phyloP scores from a whole-genome alignment of 2,329 filamentous ascomycete genomes.

The Fusarium xylarioides region DNA sequence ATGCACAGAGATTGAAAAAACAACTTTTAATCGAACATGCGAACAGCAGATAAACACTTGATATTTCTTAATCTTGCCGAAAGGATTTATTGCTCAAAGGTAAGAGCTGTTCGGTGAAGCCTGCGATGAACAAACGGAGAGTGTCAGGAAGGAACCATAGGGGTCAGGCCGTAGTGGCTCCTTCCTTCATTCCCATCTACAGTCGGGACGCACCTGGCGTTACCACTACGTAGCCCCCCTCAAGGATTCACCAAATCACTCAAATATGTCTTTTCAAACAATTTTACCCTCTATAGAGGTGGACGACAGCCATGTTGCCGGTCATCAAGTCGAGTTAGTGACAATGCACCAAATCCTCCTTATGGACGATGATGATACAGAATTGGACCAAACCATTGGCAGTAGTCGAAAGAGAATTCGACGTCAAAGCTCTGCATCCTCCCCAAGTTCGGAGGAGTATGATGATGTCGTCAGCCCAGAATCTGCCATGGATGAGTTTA shows the following conservation, averaged over 20 bases:
- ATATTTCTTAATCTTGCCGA: neutral
- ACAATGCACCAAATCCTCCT: neutral
- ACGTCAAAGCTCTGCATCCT: neutral
- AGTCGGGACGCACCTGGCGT: neutral
- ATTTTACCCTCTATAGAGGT: neutral
- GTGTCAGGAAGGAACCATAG: neutral
- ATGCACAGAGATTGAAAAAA: too few relatives aligned
- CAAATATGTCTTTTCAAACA: neutral
- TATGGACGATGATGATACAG: neutral
- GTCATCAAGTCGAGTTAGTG: neutral
- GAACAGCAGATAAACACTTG: neutral
- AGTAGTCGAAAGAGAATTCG: neutral
- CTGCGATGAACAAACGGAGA: neutral
- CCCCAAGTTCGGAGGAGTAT: neutral
- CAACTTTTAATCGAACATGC: neutral
- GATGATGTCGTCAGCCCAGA: neutral
- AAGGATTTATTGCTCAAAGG: neutral
- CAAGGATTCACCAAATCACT: too few relatives aligned
- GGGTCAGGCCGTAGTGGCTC: neutral
- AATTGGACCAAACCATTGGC: neutral
- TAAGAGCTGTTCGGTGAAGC: neutral
- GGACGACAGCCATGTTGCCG: neutral
- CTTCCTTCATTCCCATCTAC: neutral
- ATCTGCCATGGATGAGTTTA: constrained; percentile 25
- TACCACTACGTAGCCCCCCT: neutral